A percentile compares a stretch with the other conserved stretches of the same genome.
These are phyloP conservation scores for Epichloe aotearoae DNA, from an alignment of 2,329 filamentous ascomycete species.

Conservation along the genomic window DNA sequence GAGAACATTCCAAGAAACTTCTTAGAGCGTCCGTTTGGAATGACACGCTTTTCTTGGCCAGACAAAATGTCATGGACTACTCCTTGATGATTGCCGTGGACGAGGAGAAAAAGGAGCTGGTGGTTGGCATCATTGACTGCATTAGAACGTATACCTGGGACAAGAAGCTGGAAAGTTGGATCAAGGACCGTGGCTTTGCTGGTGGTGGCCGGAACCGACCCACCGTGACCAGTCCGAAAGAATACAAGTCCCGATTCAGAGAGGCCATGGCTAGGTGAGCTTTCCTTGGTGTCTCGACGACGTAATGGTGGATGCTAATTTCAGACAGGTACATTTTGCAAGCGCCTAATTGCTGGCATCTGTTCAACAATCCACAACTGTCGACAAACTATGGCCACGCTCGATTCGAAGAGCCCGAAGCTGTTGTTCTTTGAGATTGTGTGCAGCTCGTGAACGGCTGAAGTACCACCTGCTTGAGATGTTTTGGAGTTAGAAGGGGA, in stretches of 20 bases:
- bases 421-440: background rate
- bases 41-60: conserved; percentile 85
- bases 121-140: conserved; percentile 96
- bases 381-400: conserved; percentile 23
- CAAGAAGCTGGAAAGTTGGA: conserved; percentile 99
- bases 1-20: conserved; percentile 92
- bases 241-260: conserved; percentile 91
- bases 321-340: conserved; percentile 52
- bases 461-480: background rate
- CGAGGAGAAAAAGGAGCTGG: conserved; percentile 75
- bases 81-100: conserved; percentile 97
- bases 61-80: conserved; percentile 99
- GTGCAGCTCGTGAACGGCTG: background rate
- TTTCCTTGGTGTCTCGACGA: background rate
- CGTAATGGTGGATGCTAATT: background rate
- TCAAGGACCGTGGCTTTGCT: conserved; percentile 86
- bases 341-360: conserved; percentile 64
- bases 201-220: conserved; percentile 68
- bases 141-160: conserved; percentile 99
- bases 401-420: conserved; percentile 26
- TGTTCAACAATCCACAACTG: conserved; percentile 38
- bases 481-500: background rate
- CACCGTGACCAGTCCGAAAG: conserved; percentile 92
- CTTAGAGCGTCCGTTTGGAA: conserved; percentile 90
- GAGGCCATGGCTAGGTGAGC: conserved; percentile 87